A percentile compares a stretch with the other conserved stretches of the same genome.
These are phyloP conservation scores for Westerdykella sp. DNA, from an alignment of 2,329 filamentous ascomycete genomes.

Conservation along the genomic window DNA sequence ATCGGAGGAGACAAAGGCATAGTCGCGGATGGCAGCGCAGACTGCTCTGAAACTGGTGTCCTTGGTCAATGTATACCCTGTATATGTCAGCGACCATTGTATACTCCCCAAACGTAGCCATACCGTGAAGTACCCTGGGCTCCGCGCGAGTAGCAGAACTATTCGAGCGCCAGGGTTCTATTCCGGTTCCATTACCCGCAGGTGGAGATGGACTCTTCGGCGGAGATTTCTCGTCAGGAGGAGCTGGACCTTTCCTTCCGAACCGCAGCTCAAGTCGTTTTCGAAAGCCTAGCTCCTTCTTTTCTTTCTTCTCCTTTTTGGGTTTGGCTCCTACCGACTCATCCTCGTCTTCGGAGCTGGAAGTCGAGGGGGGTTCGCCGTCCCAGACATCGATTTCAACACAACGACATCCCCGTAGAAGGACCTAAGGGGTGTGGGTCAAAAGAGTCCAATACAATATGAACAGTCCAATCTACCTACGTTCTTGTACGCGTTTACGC, in stretches of 20 bases:
- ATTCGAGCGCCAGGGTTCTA: constrained; percentile 30
- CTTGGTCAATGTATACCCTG: constrained; percentile 69
- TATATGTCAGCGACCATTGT: constrained; percentile 1
- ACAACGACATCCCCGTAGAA: constrained; percentile 74
- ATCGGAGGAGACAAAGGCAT: constrained; percentile 66
- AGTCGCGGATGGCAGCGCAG: constrained; percentile 70
- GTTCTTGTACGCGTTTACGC: constrained; percentile 69
- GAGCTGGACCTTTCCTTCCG: constrained; percentile 21
- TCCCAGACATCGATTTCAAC: constrained; percentile 97
- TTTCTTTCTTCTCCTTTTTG: constrained; percentile 25
- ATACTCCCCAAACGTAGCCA: background rate
- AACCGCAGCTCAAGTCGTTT: constrained; percentile 33
- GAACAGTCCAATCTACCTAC: constrained; percentile 42
- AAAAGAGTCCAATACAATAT: background rate
- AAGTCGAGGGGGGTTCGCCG: constrained; percentile 48
- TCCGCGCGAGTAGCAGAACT: constrained; percentile 44
- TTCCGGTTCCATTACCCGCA: constrained; percentile 10
- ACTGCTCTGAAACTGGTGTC: constrained; percentile 85
- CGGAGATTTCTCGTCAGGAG: constrained; percentile 14
- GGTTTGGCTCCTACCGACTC: constrained; percentile 21
- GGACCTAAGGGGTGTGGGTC: constrained; percentile 47
- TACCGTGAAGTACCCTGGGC: constrained; percentile 74
- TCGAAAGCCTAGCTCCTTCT: constrained; percentile 24
- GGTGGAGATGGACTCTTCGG: constrained; percentile 9
- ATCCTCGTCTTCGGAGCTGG: constrained; percentile 30